Conservation (phyloP, 2,329 filamentous ascomycete genomes). For the Dactylellina leptospora region DNA sequence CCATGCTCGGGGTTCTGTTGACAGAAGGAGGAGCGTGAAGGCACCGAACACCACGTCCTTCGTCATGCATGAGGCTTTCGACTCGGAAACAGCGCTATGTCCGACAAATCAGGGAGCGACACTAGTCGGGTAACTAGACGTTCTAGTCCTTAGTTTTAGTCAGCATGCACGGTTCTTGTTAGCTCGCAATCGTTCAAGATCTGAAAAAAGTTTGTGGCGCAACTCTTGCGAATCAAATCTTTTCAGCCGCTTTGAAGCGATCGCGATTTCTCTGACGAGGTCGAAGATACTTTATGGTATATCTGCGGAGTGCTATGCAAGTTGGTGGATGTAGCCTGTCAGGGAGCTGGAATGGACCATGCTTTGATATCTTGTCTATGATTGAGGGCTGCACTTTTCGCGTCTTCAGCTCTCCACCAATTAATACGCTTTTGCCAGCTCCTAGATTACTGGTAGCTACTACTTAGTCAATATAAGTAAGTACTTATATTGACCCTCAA, state of each 20-base stretch:
- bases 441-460: background rate
- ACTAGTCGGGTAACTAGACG: too few species aligned
- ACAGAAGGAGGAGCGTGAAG: too few species aligned
- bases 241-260: conserved; percentile 47
- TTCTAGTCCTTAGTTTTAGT: conserved; percentile 3
- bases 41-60: too few species aligned
- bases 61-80: conserved; percentile 5
- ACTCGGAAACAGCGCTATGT: too few species aligned
- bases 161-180: conserved; percentile 3
- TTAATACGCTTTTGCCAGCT: background rate
- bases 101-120: conserved; percentile 10
- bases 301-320: too few species aligned
- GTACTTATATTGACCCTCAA: too few species aligned
- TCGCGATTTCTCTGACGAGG: background rate
- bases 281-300: conserved; percentile 18
- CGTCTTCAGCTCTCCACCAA: background rate
- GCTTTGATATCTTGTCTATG: too few species aligned
- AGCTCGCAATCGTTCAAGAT: background rate
- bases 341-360: too few species aligned
- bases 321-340: too few species aligned
- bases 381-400: background rate
- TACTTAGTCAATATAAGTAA: too few species aligned
- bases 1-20: too few species aligned
- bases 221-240: background rate
- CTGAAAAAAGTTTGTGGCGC: background rate